These are phyloP conservation scores for Micractinium sp. DNA, from an alignment of 139 green algal species.

Conservation along the genomic window DNA sequence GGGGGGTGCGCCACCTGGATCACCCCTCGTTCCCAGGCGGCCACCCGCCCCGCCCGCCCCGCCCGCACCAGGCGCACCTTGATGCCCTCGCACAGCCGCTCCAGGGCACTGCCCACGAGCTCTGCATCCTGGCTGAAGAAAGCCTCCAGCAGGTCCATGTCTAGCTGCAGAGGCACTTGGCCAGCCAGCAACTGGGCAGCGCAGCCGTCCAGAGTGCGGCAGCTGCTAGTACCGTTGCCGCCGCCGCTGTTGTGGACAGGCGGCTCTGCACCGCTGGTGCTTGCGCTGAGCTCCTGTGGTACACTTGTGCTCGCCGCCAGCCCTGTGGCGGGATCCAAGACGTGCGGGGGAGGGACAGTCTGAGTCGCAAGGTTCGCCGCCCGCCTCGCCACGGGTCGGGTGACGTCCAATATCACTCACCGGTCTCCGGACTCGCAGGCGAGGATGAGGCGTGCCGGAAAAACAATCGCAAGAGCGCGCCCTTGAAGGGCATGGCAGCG, in stretches of 20 bases:
- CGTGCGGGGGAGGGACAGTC: too few species aligned
- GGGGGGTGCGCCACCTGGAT: background rate
- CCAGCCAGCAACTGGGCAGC: background rate
- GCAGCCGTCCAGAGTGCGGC: background rate
- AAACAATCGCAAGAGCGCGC: background rate
- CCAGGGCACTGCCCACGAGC: background rate
- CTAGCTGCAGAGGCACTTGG: background rate
- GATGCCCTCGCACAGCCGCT: slow-evolving; percentile 15
- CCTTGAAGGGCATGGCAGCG: background rate
- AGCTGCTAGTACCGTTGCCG: too few species aligned
- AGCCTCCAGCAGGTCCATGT: background rate
- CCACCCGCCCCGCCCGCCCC: background rate
- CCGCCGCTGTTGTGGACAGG: too few species aligned
- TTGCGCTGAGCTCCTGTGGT: background rate
- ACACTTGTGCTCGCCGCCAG: background rate
- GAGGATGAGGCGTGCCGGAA: background rate
- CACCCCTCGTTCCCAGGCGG: background rate
- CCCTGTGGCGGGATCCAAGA: background rate
- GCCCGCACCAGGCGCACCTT: background rate
- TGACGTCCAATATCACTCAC: background rate
- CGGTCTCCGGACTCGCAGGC: too few species aligned
- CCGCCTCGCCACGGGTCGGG: too few species aligned
- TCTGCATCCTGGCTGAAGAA: background rate
- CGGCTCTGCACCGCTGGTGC: background rate
- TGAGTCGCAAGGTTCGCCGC: too few species aligned